phyloP scores from a whole-genome alignment of 768 basidiomycete species.

The Lyophyllum decastes region DNA sequence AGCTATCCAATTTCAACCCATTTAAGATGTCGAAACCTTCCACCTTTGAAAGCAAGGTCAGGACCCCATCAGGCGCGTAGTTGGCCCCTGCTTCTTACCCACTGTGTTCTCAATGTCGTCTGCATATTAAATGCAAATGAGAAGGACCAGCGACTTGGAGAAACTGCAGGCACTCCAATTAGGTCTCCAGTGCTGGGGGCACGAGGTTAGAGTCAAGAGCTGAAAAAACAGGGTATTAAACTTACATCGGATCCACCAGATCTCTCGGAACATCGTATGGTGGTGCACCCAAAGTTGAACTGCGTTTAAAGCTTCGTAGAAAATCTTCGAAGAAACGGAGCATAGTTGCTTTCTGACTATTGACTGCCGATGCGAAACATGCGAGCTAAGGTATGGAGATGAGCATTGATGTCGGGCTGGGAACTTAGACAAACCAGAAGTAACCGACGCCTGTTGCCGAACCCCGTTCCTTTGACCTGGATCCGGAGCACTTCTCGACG shows the following conservation, averaged over 20 bases:
- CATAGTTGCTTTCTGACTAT: not conserved
- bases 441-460: not conserved
- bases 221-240: not conserved
- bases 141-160: not conserved
- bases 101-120: not conserved
- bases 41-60: not conserved
- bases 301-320: not conserved
- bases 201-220: not conserved
- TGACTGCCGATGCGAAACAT: not conserved
- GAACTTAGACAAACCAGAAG: not conserved
- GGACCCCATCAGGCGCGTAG: not conserved
- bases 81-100: not conserved
- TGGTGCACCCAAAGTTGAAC: constrained; percentile 7
- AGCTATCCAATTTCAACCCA: not conserved
- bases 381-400: not conserved
- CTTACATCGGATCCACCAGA: constrained; percentile 23
- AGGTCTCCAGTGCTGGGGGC: constrained; percentile 7
- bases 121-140: not conserved
- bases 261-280: constrained; percentile 23
- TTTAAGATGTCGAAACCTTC: constrained; percentile 1
- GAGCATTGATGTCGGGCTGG: not conserved
- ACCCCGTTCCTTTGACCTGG: not conserved
- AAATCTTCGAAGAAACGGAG: not conserved
- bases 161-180: too few species aligned
- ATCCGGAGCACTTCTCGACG: not conserved